Conservation (phyloP, 139 green algal species). For the Chlamydomonas incerta region DNA sequence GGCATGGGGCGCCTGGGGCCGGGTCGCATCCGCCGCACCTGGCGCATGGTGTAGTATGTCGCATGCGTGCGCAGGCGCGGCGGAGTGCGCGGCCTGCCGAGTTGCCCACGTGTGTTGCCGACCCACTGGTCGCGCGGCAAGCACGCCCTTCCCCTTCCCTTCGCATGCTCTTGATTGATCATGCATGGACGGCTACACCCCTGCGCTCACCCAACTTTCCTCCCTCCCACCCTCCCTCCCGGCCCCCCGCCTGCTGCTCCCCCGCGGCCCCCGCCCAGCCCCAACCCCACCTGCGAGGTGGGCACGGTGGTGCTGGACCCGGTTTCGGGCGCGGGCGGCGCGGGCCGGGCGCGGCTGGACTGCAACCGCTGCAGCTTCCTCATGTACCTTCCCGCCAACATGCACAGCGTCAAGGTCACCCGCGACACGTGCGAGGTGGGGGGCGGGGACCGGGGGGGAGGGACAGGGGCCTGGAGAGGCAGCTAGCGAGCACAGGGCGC, state of each 20-base stretch:
- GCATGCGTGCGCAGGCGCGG: too few relatives aligned
- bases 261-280: constrained; percentile 54
- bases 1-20: neutral
- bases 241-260: too few relatives aligned
- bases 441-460: too few relatives aligned
- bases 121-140: too few relatives aligned
- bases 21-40: neutral
- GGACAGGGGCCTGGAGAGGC: too few relatives aligned
- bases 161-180: too few relatives aligned
- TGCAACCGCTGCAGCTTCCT: constrained; percentile 90
- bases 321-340: constrained; percentile 50
- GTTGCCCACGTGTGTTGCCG: too few relatives aligned
- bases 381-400: constrained; percentile 81
- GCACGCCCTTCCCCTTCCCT: too few relatives aligned
- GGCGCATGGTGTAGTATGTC: neutral
- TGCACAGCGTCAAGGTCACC: constrained; percentile 72
- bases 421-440: constrained; percentile 70
- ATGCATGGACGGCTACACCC: too few relatives aligned
- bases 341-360: constrained; percentile 83
- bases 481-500: too few relatives aligned
- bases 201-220: too few relatives aligned
- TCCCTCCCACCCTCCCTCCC: neutral
- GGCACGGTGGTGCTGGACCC: constrained; percentile 84
- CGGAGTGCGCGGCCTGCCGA: too few relatives aligned
- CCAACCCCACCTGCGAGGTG: constrained; percentile 58